Evolutionary conservation across 1,139 yeast species (phyloP).

Genomic region (Yamadazyma spencermartinsiae): DNA sequence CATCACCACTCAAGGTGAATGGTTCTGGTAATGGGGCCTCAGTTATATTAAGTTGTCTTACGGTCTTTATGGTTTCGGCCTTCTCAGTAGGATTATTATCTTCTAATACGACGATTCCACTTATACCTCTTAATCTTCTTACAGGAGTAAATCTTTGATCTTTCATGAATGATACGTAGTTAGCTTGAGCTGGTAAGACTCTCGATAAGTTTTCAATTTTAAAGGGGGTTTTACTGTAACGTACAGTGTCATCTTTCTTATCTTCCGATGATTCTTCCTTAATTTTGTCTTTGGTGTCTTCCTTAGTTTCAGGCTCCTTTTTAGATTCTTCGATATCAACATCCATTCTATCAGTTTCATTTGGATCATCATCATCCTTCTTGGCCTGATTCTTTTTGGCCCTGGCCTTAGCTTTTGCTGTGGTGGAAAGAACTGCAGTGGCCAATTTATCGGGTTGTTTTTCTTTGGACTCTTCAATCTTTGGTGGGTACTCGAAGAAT

Average conservation of each 20-base stretch:
- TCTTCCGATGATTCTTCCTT: constrained; percentile 25
- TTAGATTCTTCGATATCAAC: constrained; percentile 23
- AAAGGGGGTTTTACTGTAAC: constrained; percentile 61
- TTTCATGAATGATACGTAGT: constrained; percentile 74
- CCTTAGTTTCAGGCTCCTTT: constrained; percentile 21
- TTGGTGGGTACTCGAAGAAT: constrained; percentile 87
- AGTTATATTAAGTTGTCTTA: constrained; percentile 75
- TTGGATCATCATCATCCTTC: constrained; percentile 45
- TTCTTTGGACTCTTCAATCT: constrained; percentile 74
- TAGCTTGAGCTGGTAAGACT: constrained; percentile 88
- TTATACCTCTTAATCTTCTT: constrained; percentile 72
- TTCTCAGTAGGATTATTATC: constrained; percentile 72
- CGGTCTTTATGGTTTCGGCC: constrained; percentile 72
- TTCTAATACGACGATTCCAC: constrained; percentile 78
- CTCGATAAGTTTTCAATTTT: constrained; percentile 78
- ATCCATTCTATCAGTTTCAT: constrained; percentile 28
- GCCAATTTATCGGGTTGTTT: constrained; percentile 88
- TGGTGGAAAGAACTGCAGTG: constrained; percentile 92
- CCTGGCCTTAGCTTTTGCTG: constrained; percentile 88
- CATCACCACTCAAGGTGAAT: constrained; percentile 61
- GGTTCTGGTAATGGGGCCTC: constrained; percentile 95
- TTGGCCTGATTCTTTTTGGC: constrained; percentile 74
- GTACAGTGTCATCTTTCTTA: constrained; percentile 31
- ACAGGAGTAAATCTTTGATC: constrained; percentile 82
- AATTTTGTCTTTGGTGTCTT: constrained; percentile 21